Base-by-base conservation (phyloP, 495 filamentous ascomycete species). In the Lepidopterella palustris region DNA sequence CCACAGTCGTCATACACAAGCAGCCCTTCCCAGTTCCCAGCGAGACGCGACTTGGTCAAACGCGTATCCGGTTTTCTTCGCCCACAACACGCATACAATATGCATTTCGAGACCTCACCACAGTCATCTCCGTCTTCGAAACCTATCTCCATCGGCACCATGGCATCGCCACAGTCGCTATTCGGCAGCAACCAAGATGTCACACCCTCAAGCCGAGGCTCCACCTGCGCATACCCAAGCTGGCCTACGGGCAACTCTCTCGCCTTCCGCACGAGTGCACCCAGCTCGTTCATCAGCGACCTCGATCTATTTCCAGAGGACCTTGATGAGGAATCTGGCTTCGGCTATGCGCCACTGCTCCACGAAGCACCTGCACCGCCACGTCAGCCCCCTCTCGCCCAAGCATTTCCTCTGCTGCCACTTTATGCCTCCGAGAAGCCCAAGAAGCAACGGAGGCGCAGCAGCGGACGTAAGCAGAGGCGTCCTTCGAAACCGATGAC, bases 241-340 rank as follows among this genome's bases (percentile, higher is more conserved):
- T 71, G 69, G 69, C 69, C 69, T 10, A 65, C 67, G 1, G 67
- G 64, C 25, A 55, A 52, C 21, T 67, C 67, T 18, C 69, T 71
- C 40, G 62, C 62, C 27, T 45, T 54, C 39, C 53, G 54, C 53
- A 56, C 58, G 51, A 64, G 57, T 57, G 40, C 50, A 42, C 62
- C 70, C 3, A 69, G 59, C 53, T 59, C 72, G 31, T 76, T 71
- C 64, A 69, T 76, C 60, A 69, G 64, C 56, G 73, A 76, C 60
- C 68, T 59, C 9, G 73, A 76, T 54, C 70, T 76, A 52, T 71
- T 74, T 58, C 61, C 60, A 27, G 70, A 70, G 27, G 69, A 71
- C 49, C 50, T 62, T 18, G 62, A 62, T 27, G 53, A 60, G 11
- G 29, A 51, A 40, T 11, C 40, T 13, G 55, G 51, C 21, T 29